These are phyloP conservation scores for Colletotrichum abscissum DNA, from an alignment of 2,329 filamentous ascomycete genomes.

Conservation along the genomic window DNA sequence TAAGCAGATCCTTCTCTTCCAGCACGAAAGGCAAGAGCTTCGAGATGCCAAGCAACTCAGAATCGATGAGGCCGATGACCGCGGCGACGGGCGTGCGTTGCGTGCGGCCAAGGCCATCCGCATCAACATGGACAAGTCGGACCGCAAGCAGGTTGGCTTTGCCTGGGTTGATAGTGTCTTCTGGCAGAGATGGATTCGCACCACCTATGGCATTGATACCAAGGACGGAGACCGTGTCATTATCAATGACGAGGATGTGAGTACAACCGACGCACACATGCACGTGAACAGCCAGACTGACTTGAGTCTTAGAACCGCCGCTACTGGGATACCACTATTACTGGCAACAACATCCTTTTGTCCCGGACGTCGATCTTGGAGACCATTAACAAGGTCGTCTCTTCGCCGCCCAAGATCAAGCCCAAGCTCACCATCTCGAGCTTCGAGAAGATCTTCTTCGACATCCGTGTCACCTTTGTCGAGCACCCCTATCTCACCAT, in stretches of 20 bases:
- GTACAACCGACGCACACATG: conserved; percentile 48
- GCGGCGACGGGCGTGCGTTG: conserved; percentile 87
- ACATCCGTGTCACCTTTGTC: conserved; percentile 67
- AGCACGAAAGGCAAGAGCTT: conserved; percentile 91
- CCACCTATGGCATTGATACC: conserved; percentile 93
- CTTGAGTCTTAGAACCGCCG: conserved; percentile 76
- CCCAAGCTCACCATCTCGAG: conserved; percentile 82
- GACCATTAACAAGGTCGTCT: conserved; percentile 79
- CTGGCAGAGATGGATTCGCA: conserved; percentile 96
- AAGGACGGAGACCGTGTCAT: conserved; percentile 91
- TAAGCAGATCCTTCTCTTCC: conserved; percentile 90
- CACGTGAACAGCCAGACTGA: not conserved
- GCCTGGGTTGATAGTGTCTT: conserved; percentile 98
- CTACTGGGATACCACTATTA: conserved; percentile 94
- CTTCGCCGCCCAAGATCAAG: conserved; percentile 76
- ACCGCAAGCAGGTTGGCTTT: conserved; percentile 90
- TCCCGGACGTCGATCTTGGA: conserved; percentile 92
- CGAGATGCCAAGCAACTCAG: conserved; percentile 94
- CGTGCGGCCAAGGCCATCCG: conserved; percentile 89
- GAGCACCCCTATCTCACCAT: conserved; percentile 70
- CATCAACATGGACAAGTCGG: conserved; percentile 89
- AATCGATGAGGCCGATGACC: conserved; percentile 96
- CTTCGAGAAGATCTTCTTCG: conserved; percentile 78
- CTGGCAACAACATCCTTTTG: conserved; percentile 89
- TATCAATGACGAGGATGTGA: conserved; percentile 97